Conservation (phyloP, 192 early-diverging fungal genomes). For the Umbelopsis ramanniana region DNA sequence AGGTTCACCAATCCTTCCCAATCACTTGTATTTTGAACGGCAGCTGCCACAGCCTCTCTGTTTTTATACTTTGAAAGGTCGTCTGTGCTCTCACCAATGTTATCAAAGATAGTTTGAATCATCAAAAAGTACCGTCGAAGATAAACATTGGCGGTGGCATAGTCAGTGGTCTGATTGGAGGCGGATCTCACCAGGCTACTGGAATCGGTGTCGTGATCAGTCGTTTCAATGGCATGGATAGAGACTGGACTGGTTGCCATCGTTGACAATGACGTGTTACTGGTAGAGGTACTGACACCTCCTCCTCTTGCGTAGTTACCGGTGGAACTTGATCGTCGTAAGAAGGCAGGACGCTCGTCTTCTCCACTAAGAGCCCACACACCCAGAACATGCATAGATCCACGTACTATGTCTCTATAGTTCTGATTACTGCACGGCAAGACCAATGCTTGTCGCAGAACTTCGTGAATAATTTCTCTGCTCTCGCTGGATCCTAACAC, state of each 20-base stretch:
- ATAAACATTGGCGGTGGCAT: slow-evolving; percentile 60
- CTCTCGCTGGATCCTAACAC: slow-evolving; percentile 59
- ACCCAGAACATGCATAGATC: slow-evolving; percentile 68
- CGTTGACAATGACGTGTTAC: neutral
- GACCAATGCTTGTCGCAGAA: slow-evolving; percentile 71
- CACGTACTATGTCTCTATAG: slow-evolving; percentile 68
- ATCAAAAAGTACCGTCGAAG: slow-evolving; percentile 70
- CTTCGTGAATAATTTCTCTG: slow-evolving; percentile 79
- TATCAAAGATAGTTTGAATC: slow-evolving; percentile 64
- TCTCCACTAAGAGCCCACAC: slow-evolving; percentile 68
- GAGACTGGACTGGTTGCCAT: neutral
- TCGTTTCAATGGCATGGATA: neutral
- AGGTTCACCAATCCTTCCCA: slow-evolving; percentile 51
- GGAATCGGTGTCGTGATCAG: neutral
- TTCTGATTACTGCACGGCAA: slow-evolving; percentile 57
- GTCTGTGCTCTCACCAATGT: slow-evolving; percentile 41
- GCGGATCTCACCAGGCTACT: neutral
- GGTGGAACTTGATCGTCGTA: slow-evolving; percentile 43
- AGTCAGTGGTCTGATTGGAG: slow-evolving; percentile 31
- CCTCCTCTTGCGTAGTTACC: neutral
- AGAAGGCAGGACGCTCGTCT: slow-evolving; percentile 74
- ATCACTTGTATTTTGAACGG: slow-evolving; percentile 32
- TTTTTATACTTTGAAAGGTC: slow-evolving; percentile 30
- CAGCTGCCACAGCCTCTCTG: slow-evolving; percentile 20
- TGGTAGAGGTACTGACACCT: neutral